These are phyloP conservation scores for Brassica hybrid DNA, from an alignment of 441 rosid species.

Conservation along the genomic window DNA sequence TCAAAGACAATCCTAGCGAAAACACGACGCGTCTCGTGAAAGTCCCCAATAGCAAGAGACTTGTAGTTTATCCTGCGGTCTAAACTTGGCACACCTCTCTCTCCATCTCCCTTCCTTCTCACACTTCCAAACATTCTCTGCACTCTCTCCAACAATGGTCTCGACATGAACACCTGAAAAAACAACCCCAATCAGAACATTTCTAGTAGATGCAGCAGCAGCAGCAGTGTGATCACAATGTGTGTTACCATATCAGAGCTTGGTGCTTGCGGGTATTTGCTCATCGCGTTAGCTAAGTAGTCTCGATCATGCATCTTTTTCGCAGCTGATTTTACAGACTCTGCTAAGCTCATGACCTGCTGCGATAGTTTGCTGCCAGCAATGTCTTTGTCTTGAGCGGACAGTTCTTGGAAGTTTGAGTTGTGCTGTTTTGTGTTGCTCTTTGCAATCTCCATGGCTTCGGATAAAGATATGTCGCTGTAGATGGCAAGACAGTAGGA, in stretches of 20 bases:
- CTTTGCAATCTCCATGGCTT: slow-evolving; percentile 34
- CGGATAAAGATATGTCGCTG: slow-evolving; percentile 39
- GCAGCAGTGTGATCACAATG: background rate
- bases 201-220: too few species aligned
- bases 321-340: slow-evolving; percentile 37
- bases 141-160: slow-evolving; percentile 36
- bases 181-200: background rate
- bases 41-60: slow-evolving; percentile 54
- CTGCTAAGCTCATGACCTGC: slow-evolving; percentile 38
- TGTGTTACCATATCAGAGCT: slow-evolving; percentile 39
- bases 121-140: slow-evolving; percentile 48
- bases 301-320: slow-evolving; percentile 36
- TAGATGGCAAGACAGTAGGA: slow-evolving; percentile 41
- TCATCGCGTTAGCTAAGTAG: slow-evolving; percentile 42
- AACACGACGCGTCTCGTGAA: slow-evolving; percentile 64
- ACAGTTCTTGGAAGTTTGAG: slow-evolving; percentile 39
- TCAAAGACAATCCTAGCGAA: slow-evolving; percentile 87
- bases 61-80: slow-evolving; percentile 42
- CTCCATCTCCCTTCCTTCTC: slow-evolving; percentile 38
- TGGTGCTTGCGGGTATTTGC: slow-evolving; percentile 47
- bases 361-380: slow-evolving; percentile 16
- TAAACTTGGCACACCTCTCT: slow-evolving; percentile 25
- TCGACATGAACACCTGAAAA: slow-evolving; percentile 35
- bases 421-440: slow-evolving; percentile 38
- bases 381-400: background rate